A percentile compares a stretch with the other conserved stretches of the same genome.
phyloP scores from a whole-genome alignment of 1,284 basidiomycete species.

The Naganishia cerealis region DNA sequence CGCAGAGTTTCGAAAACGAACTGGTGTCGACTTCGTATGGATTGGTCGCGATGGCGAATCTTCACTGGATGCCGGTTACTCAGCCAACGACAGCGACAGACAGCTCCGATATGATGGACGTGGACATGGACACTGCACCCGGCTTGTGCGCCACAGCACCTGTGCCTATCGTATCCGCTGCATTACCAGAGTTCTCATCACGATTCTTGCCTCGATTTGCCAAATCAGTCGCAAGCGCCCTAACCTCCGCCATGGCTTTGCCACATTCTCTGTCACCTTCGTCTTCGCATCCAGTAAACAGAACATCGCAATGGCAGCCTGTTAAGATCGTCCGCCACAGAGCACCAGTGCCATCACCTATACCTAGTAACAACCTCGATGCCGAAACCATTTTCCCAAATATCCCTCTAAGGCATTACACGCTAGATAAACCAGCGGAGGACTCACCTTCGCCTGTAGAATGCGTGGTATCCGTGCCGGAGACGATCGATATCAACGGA shows the following conservation, averaged over 20 bases:
- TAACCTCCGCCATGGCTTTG: constrained; percentile 28
- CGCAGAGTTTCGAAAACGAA: constrained; percentile 40
- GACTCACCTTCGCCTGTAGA: constrained; percentile 43
- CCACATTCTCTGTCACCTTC: not conserved
- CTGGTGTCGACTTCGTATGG: constrained; percentile 45
- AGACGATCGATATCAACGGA: constrained; percentile 50
- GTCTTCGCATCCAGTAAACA: not conserved
- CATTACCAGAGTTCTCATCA: constrained; percentile 10
- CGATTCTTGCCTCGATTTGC: constrained; percentile 33
- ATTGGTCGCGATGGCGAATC: constrained; percentile 36
- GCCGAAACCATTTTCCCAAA: constrained; percentile 29
- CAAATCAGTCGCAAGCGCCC: constrained; percentile 30
- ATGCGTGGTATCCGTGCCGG: constrained; percentile 47
- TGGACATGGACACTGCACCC: not conserved
- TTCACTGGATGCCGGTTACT: constrained; percentile 42
- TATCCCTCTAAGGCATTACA: constrained; percentile 39
- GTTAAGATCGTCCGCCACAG: constrained; percentile 46
- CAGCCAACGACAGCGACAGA: not conserved
- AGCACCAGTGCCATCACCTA: constrained; percentile 31
- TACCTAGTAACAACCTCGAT: not conserved
- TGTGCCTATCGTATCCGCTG: constrained; percentile 28
- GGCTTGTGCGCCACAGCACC: constrained; percentile 20
- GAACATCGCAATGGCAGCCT: constrained; percentile 33
- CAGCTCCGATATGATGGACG: constrained; percentile 1
- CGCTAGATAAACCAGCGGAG: constrained; percentile 38